A percentile compares a stretch with the other conserved stretches of the same genome.
Conservation (phyloP, 148 eudicot species). For the Fagopyrum homotropicum region DNA sequence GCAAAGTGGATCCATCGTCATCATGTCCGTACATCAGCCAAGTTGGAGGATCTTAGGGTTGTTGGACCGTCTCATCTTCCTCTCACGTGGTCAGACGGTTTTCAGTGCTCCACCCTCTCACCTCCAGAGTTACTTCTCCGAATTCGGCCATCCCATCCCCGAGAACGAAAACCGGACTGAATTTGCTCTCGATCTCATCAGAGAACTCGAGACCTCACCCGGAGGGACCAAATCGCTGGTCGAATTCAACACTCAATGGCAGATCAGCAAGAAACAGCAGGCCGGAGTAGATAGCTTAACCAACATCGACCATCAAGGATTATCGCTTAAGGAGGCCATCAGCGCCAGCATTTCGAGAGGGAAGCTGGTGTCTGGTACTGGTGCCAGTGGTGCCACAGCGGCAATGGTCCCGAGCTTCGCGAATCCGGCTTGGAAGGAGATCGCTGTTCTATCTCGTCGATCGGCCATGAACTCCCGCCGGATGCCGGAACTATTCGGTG, state of each 20-base stretch:
- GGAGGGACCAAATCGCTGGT: conserved; percentile 60
- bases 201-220: conserved; percentile 70
- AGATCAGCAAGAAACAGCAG: conserved; percentile 16
- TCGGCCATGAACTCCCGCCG: conserved; percentile 61
- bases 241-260: conserved; percentile 75
- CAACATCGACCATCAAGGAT: conserved; percentile 17
- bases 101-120: conserved; percentile 56
- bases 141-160: conserved; percentile 69
- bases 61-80: conserved; percentile 55
- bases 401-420: conserved; percentile 69
- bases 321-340: conserved; percentile 75
- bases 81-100: conserved; percentile 76
- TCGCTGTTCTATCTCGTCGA: conserved; percentile 42
- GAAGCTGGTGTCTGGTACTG: conserved; percentile 73
- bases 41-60: conserved; percentile 65
- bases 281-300: neutral
- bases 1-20: conserved; percentile 75
- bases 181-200: conserved; percentile 65
- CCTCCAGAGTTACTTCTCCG: conserved; percentile 45
- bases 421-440: conserved; percentile 59
- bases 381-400: conserved; percentile 22
- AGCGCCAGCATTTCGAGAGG: conserved; percentile 84
- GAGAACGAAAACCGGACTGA: conserved; percentile 81
- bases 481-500: conserved; percentile 66
- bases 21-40: conserved; percentile 87